Base-by-base conservation (phyloP, 2,329 filamentous ascomycete genomes). In the Cytospora chrysosperma region DNA sequence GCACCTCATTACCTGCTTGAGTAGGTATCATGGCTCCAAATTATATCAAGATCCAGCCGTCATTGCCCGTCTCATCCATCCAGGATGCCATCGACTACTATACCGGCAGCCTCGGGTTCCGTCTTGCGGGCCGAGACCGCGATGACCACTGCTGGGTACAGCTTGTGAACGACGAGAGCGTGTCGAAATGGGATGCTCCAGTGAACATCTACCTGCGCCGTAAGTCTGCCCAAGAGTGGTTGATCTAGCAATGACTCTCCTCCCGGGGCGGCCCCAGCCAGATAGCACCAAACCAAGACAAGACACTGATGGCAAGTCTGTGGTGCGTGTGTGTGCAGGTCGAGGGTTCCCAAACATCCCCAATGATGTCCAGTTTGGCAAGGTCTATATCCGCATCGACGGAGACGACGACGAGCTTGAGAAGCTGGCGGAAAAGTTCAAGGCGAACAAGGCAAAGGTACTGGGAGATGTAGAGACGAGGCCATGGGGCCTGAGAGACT, bases 101-200 rank as follows among this genome's bases (percentile, higher is more conserved):
- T 3, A 61, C 51, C 2, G 8, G 28, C 10, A n/a, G 51, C 12
- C 59, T 61, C 17, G 59, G 59, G 6, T 61, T 61, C 28, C 59
- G 59, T 53, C 52, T 61, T 4, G 59, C 59, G 19, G 59, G 59
- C 51, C 59, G 59, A 6, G 59, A 61, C 34, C 37, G 59, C 24
- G 59, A 61, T 26, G 34, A 61, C 40, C 59, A 61, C 19, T 61
- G 59, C 59, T 61, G 59, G 51, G 37, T 61, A 15, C 59, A 61
- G 40, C 59, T 61, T 17, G 59, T 61, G 21, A 43, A 55, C 6
- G 59, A 61, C 37, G 40, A 15, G 37, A 37, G 15, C 12, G 19
- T 55, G 9, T 49, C 59, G 6, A 61, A 37, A n/a, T 61, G 51
- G 59, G 59, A 61, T 49, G 59, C 52, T 28, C 28, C 59, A 3